These are phyloP conservation scores for Akanthomyces muscarius DNA, from an alignment of 2,329 filamentous ascomycete genomes.

Conservation along the genomic window DNA sequence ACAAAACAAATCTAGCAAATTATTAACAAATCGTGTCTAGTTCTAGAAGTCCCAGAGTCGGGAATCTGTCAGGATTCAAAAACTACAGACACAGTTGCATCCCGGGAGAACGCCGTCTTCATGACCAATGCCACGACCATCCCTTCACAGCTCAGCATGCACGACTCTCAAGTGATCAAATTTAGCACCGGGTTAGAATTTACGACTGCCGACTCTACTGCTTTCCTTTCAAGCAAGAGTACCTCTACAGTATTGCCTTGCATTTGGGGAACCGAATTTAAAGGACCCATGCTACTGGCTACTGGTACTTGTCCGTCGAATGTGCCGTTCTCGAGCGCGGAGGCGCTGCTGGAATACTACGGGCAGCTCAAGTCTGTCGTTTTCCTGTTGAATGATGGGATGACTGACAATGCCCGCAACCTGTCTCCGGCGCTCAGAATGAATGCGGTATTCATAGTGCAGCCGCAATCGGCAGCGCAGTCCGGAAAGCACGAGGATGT, in stretches of 20 bases:
- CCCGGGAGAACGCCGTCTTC: neutral
- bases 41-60: neutral
- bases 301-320: constrained; percentile 19
- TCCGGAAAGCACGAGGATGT: constrained; percentile 14
- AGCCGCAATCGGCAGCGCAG: constrained; percentile 11
- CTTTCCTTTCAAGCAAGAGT: neutral
- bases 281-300: constrained; percentile 21
- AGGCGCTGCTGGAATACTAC: constrained; percentile 17
- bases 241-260: constrained; percentile 20
- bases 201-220: neutral
- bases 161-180: constrained; percentile 4
- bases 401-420: constrained; percentile 21
- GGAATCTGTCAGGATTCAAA: neutral
- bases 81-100: neutral
- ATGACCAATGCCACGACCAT: constrained; percentile 1
- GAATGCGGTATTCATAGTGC: constrained; percentile 20
- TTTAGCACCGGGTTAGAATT: constrained; percentile 16
- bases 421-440: constrained; percentile 16
- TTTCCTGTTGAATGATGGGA: constrained; percentile 19
- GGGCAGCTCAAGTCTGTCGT: constrained; percentile 12
- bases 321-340: constrained; percentile 9
- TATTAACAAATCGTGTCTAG: neutral
- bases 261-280: constrained; percentile 20
- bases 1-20: neutral
- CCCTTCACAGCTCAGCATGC: neutral